These are phyloP conservation scores for Raddia guianensis DNA, from an alignment of 176 grass and related monocot species.

Conservation along the genomic window DNA sequence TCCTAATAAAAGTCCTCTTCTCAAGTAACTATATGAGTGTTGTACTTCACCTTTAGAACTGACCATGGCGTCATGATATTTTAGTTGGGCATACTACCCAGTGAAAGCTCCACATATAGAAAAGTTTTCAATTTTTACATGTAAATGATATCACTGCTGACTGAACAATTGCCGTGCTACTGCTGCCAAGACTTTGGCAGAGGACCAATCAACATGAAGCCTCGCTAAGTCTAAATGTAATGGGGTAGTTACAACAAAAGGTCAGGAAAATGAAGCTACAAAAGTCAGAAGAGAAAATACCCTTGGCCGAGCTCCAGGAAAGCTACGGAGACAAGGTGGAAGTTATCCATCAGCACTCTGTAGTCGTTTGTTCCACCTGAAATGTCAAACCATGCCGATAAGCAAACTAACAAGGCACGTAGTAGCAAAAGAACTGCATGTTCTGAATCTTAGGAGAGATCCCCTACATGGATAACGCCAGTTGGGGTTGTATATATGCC, in stretches of 20 bases:
- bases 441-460: not conserved
- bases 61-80: not conserved
- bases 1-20: not conserved
- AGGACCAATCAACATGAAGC: not conserved
- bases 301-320: slow-evolving; percentile 85
- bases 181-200: not conserved
- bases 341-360: slow-evolving; percentile 88
- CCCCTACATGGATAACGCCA: slow-evolving; percentile 74
- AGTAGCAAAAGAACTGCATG: not conserved
- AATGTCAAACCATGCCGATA: not conserved
- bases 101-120: slow-evolving; percentile 13
- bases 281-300: slow-evolving; percentile 39
- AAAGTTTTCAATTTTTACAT: not conserved
- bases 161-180: not conserved
- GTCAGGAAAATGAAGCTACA: not conserved
- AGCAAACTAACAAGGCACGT: not conserved
- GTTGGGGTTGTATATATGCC: slow-evolving; percentile 68
- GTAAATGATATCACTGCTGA: slow-evolving; percentile 1
- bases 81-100: slow-evolving; percentile 1
- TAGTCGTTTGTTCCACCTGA: slow-evolving; percentile 92
- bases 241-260: not conserved
- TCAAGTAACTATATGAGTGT: not conserved
- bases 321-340: slow-evolving; percentile 66
- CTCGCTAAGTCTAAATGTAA: not conserved
- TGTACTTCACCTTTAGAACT: not conserved